Percentiles rank a stretch among this genome's conserved stretches.
Evolutionary conservation across 225 moss, liverwort and hornwort genomes (phyloP).

Genomic region (Climacium dendroides): DNA sequence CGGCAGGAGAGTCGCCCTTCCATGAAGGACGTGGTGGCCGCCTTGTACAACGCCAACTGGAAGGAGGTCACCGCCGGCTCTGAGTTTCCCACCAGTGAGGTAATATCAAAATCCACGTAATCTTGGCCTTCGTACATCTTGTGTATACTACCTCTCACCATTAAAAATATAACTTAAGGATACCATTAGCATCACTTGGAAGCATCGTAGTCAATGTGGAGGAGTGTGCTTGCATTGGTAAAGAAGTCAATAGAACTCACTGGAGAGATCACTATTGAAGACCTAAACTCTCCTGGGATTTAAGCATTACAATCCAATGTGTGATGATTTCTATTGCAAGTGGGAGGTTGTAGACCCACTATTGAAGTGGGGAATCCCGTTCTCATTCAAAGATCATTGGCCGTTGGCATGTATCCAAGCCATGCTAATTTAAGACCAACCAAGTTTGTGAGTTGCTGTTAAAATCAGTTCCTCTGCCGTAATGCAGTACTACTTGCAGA

Average conservation of each 20-base stretch:
- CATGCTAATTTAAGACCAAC: background rate
- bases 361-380: background rate
- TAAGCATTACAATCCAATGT: background rate
- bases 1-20: constrained; percentile 20
- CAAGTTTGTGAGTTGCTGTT: background rate
- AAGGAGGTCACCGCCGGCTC: constrained; percentile 14
- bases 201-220: background rate
- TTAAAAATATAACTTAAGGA: background rate
- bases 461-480: background rate
- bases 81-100: constrained; percentile 9
- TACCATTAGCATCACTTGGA: background rate
- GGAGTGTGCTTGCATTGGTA: background rate
- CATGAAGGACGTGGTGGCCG: constrained; percentile 41
- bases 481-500: background rate
- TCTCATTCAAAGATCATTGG: background rate
- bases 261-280: background rate
- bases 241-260: background rate
- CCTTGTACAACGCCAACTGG: constrained; percentile 35
- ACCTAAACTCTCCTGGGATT: background rate
- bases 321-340: background rate
- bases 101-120: background rate
- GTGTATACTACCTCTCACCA: background rate
- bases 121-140: background rate
- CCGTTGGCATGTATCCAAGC: background rate
- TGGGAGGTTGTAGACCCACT: background rate